Percentiles rank a stretch among this genome's conserved stretches.
Conservation (phyloP, 352 stramenopile genomes). For the Globisporangium paroecandrum region DNA sequence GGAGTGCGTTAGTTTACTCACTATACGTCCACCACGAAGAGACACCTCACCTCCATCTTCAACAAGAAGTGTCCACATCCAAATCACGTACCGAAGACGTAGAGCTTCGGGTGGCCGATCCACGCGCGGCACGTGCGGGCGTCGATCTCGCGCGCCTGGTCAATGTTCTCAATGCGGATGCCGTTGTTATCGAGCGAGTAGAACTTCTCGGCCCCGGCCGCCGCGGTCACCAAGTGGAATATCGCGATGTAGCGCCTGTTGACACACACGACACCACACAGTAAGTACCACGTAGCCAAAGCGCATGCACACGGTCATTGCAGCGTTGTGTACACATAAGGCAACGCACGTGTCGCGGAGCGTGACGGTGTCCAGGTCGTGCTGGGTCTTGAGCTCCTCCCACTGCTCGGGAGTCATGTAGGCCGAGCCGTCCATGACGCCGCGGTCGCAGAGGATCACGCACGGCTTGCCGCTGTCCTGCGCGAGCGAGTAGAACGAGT, state of each 20-base stretch:
- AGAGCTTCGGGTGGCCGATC: constrained; percentile 84
- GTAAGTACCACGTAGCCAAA: background rate
- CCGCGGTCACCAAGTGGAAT: constrained; percentile 89
- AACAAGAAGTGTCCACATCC: background rate
- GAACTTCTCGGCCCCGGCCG: constrained; percentile 92
- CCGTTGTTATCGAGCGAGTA: constrained; percentile 98
- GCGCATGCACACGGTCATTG: background rate
- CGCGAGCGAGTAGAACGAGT: constrained; percentile 80
- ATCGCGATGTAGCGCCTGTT: constrained; percentile 75
- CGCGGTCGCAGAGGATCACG: constrained; percentile 95
- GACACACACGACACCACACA: background rate
- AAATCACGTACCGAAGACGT: constrained; percentile 58
- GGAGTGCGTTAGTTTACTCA: background rate
- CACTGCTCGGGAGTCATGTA: constrained; percentile 92
- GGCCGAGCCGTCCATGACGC: constrained; percentile 94
- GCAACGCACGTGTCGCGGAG: constrained; percentile 60
- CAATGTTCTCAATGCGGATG: constrained; percentile 92
- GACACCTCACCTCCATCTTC: no score
- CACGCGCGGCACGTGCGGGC: constrained; percentile 67
- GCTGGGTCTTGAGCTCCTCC: constrained; percentile 76
- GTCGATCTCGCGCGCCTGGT: constrained; percentile 90
- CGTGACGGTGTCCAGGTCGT: constrained; percentile 84
- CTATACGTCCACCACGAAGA: no score
- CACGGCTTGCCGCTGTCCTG: constrained; percentile 78
- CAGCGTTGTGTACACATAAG: background rate